Conservation (phyloP, 2,329 filamentous ascomycete species). For the Bipolaris oryzae region DNA sequence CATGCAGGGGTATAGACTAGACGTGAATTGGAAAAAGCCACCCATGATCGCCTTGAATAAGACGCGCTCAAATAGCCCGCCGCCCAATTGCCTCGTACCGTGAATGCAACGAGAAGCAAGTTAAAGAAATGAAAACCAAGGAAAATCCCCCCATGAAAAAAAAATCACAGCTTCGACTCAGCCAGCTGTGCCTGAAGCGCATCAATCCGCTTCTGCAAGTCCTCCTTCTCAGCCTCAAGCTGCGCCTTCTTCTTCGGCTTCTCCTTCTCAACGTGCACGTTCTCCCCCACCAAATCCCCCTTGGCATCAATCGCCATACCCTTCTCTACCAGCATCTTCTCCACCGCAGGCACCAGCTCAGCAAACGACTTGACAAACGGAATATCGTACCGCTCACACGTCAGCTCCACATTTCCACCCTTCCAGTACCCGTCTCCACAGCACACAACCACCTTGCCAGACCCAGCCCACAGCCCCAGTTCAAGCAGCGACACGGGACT, state of each 20-base stretch:
- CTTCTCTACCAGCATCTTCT: slow-evolving; percentile 39
- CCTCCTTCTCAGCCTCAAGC: slow-evolving; percentile 9
- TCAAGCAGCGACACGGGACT: slow-evolving; percentile 67
- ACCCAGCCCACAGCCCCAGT: slow-evolving; percentile 59
- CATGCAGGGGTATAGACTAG: neutral
- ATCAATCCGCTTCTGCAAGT: slow-evolving; percentile 7
- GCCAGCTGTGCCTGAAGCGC: slow-evolving; percentile 7
- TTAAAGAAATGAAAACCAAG: neutral
- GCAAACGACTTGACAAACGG: slow-evolving; percentile 50
- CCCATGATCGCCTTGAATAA: neutral
- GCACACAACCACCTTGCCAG: slow-evolving; percentile 59
- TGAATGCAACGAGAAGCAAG: neutral
- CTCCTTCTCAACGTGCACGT: slow-evolving; percentile 8
- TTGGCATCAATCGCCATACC: slow-evolving; percentile 31
- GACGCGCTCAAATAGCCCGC: neutral
- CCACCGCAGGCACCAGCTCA: slow-evolving; percentile 49
- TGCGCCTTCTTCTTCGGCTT: slow-evolving; percentile 12
- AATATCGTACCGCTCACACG: slow-evolving; percentile 59
- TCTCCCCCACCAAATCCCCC: slow-evolving; percentile 16
- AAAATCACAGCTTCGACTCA: neutral
- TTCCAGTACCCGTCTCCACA: slow-evolving; percentile 61
- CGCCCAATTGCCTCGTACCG: neutral
- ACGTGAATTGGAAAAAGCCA: neutral
- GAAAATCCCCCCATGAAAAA: too few relatives aligned
- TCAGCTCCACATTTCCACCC: slow-evolving; percentile 65